phyloP scores from a whole-genome alignment of 345 rosid genomes.

The Mercurialis annua region DNA sequence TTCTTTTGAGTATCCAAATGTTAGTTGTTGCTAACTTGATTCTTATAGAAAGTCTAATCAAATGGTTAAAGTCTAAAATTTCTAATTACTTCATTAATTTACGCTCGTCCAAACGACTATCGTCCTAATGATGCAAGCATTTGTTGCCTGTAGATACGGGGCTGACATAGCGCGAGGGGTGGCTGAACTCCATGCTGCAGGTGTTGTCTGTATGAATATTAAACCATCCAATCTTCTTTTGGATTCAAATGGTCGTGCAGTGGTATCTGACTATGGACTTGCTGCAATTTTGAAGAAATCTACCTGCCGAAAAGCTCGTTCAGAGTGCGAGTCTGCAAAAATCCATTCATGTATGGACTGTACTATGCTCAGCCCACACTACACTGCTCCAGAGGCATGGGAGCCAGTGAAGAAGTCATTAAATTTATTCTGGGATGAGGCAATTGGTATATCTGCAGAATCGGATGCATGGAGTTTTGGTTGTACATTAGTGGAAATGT shows the following conservation, averaged over 20 bases:
- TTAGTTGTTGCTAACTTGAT: not conserved
- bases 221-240: conserved; percentile 95
- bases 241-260: conserved; percentile 73
- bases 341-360: conserved; percentile 82
- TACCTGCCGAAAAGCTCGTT: conserved; percentile 59
- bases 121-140: conserved; percentile 21
- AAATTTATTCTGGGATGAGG: conserved; percentile 92
- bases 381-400: conserved; percentile 98
- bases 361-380: conserved; percentile 77
- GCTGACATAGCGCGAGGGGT: conserved; percentile 93
- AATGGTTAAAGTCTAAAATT: not conserved
- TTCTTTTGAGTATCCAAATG: not conserved
- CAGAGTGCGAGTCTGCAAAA: conserved; percentile 61
- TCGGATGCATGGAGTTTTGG: conserved; percentile 99
- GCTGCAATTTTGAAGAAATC: conserved; percentile 90
- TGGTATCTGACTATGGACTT: conserved; percentile 94
- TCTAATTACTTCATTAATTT: not conserved
- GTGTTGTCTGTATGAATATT: conserved; percentile 91
- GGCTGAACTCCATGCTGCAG: conserved; percentile 96
- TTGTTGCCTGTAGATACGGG: conserved; percentile 69
- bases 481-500: conserved; percentile 97
- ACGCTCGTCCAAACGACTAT: not conserved
- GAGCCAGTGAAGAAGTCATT: conserved; percentile 88
- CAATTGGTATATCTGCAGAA: conserved; percentile 76
- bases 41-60: not conserved